Conservation (phyloP, 2,329 filamentous ascomycete genomes). For the Phyllosticta capitalensis region DNA sequence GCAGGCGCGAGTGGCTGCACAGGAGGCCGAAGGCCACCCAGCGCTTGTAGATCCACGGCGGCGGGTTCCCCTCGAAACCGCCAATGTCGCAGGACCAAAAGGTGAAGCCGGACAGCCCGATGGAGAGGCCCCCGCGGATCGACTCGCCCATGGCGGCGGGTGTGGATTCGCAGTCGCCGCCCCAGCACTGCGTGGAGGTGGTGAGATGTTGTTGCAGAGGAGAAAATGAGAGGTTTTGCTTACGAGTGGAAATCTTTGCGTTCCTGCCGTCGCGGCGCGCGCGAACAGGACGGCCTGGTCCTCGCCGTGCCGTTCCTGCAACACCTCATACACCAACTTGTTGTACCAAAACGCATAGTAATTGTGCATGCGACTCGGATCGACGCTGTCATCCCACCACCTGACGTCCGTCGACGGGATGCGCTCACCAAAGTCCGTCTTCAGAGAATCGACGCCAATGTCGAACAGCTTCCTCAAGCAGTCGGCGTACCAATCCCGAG, state of each 20-base stretch:
- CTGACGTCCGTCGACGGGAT: conserved; percentile 56
- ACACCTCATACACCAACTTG: conserved; percentile 56
- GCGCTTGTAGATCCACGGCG: conserved; percentile 62
- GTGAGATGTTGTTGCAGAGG: neutral
- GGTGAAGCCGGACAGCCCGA: conserved; percentile 55
- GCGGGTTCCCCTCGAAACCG: conserved; percentile 60
- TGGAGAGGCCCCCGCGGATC: conserved; percentile 53
- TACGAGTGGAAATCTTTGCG: conserved; percentile 55
- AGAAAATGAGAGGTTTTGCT: neutral
- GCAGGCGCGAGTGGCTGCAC: conserved; percentile 60
- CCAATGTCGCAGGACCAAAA: conserved; percentile 66
- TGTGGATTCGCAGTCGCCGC: conserved; percentile 66
- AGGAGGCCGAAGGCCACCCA: conserved; percentile 70
- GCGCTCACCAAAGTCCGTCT: conserved; percentile 68
- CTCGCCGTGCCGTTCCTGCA: conserved; percentile 44
- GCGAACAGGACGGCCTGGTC: conserved; percentile 57
- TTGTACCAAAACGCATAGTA: conserved; percentile 69
- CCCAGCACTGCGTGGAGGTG: conserved; percentile 45
- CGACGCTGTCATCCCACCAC: conserved; percentile 52
- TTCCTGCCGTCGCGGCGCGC: conserved; percentile 56
- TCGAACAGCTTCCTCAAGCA: conserved; percentile 58
- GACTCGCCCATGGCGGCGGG: conserved; percentile 65
- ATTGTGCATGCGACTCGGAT: conserved; percentile 64
- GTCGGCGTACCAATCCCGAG: conserved; percentile 53
- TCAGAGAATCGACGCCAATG: conserved; percentile 61